phyloP scores from a whole-genome alignment of 1,284 basidiomycete species.

The Thecaphora thlaspeos region DNA sequence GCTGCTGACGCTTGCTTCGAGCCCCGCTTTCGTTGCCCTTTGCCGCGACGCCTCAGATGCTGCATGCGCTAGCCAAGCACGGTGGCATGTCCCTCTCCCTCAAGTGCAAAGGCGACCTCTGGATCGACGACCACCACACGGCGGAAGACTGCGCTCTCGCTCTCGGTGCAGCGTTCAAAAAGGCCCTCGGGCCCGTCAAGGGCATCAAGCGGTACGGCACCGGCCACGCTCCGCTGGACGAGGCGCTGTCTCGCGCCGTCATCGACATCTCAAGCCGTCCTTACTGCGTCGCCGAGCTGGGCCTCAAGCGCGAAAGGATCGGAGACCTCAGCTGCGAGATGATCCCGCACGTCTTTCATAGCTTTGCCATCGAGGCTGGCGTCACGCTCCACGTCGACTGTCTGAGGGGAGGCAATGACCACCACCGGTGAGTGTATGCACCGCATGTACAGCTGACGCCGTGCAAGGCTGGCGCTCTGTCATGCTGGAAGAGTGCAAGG shows the following conservation, averaged over 20 bases:
- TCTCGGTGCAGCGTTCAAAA: conserved; percentile 89
- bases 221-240: conserved; percentile 94
- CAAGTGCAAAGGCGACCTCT: conserved; percentile 90
- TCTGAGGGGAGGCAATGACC: conserved; percentile 92
- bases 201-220: conserved; percentile 95
- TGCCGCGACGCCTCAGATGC: too few relatives aligned
- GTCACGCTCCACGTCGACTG: conserved; percentile 90
- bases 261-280: conserved; percentile 97
- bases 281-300: conserved; percentile 86
- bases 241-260: conserved; percentile 83
- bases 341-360: conserved; percentile 92
- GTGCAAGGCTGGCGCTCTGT: too few relatives aligned
- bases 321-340: conserved; percentile 85
- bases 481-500: too few relatives aligned
- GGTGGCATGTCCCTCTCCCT: conserved; percentile 70
- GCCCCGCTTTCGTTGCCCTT: too few relatives aligned
- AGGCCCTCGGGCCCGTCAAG: conserved; percentile 87
- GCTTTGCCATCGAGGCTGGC: conserved; percentile 87
- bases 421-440: conserved; percentile 78
- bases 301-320: conserved; percentile 82
- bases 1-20: too few relatives aligned
- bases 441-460: too few relatives aligned
- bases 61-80: conserved; percentile 58
- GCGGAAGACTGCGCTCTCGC: conserved; percentile 92
- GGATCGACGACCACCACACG: conserved; percentile 99